Conservation (phyloP, 2,329 filamentous ascomycete genomes). For the Geoglossum cookeanum region DNA sequence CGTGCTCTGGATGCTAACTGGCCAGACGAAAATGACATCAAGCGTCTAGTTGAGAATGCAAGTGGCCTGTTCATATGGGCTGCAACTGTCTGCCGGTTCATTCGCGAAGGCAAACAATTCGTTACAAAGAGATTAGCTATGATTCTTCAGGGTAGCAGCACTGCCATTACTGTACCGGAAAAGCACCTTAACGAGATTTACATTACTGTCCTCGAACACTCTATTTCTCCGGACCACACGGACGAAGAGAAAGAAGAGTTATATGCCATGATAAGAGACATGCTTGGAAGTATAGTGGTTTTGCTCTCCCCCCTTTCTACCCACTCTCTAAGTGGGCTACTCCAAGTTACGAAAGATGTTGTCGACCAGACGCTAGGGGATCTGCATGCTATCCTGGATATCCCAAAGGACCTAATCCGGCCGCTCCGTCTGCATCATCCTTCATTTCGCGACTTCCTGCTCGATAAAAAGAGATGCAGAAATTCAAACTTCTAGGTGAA, state of each 20-base stretch:
- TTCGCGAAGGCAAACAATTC: neutral
- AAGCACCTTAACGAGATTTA: constrained; percentile 15
- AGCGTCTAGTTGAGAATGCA: constrained; percentile 12
- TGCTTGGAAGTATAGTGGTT: constrained; percentile 13
- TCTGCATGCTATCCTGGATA: no score
- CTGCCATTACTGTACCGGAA: neutral
- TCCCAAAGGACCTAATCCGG: no score
- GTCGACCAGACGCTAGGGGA: no score
- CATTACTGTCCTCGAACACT: constrained; percentile 11
- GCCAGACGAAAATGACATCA: constrained; percentile 13
- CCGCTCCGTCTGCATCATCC: no score
- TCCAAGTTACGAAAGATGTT: no score
- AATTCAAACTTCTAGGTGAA: constrained; percentile 15
- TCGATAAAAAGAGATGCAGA: constrained; percentile 13
- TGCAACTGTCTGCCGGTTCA: neutral
- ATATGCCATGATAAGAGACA: constrained; percentile 10
- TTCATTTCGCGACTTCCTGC: constrained; percentile 9
- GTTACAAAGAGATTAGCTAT: constrained; percentile 12
- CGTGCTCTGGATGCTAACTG: constrained; percentile 12
- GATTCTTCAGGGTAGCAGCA: constrained; percentile 11
- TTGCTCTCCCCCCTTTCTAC: constrained; percentile 16
- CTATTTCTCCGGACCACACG: constrained; percentile 8
- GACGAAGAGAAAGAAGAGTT: constrained; percentile 4
- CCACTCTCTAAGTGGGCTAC: no score
- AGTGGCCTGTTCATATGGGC: constrained; percentile 21